These are phyloP conservation scores for Salix caprea DNA, from an alignment of 345 rosid species.

Conservation along the genomic window DNA sequence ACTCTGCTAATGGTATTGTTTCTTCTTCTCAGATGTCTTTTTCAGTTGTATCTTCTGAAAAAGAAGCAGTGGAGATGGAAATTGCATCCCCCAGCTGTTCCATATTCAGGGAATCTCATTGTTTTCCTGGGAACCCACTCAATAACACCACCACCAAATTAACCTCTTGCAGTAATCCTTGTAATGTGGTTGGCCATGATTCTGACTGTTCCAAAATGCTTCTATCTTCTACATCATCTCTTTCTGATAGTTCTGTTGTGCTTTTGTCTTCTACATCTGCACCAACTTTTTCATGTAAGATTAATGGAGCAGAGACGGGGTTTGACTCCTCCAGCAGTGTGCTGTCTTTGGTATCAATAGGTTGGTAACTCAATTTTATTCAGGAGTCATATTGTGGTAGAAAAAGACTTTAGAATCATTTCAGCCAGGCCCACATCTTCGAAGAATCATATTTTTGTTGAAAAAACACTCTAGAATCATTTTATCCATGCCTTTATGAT, in stretches of 20 bases:
- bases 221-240: constrained; percentile 5
- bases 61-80: constrained; percentile 14
- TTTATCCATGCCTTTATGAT: background rate
- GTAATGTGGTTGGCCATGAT: constrained; percentile 11
- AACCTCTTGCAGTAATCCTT: constrained; percentile 3
- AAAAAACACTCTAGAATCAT: background rate
- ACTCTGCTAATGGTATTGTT: constrained; percentile 1
- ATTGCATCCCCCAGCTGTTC: constrained; percentile 16
- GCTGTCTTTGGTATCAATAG: constrained; percentile 24
- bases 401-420: background rate
- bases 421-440: background rate
- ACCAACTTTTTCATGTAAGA: constrained; percentile 13
- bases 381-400: background rate
- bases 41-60: constrained; percentile 10
- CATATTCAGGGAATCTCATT: constrained; percentile 4
- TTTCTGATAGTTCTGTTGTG: background rate
- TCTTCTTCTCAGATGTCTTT: constrained; percentile 10
- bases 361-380: constrained; percentile 27
- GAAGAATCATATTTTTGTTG: background rate
- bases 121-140: constrained; percentile 12
- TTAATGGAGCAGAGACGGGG: constrained; percentile 8
- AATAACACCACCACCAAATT: constrained; percentile 11
- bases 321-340: constrained; percentile 20
- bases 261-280: background rate
- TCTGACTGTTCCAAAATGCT: constrained; percentile 13